A percentile compares a stretch with the other conserved stretches of the same genome.
Conservation (phyloP, 179 eudicot species). For the Pouteria campechiana region DNA sequence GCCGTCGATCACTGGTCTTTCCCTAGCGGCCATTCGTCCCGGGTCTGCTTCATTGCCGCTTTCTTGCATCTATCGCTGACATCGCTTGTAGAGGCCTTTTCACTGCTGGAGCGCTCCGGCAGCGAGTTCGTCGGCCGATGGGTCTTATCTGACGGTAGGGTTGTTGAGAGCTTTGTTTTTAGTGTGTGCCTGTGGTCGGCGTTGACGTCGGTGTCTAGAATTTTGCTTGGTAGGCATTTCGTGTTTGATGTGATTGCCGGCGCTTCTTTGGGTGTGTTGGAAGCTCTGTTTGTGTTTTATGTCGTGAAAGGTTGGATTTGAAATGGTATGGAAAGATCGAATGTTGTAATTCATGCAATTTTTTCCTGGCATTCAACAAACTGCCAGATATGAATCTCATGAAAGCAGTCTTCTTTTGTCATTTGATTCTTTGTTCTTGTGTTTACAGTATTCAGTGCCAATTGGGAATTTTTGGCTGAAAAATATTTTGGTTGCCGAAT, state of each 20-base stretch:
- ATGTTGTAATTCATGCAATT: no score
- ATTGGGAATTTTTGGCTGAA: no score
- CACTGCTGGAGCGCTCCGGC: slow-evolving; percentile 15
- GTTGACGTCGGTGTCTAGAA: slow-evolving; percentile 54
- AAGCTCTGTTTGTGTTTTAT: slow-evolving; percentile 38
- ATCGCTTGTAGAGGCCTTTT: slow-evolving; percentile 9
- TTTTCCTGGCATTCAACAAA: no score
- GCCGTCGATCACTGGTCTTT: slow-evolving; percentile 84
- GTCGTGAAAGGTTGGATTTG: no score
- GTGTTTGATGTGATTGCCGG: slow-evolving; percentile 69
- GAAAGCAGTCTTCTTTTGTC: no score
- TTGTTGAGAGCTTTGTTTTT: slow-evolving; percentile 10
- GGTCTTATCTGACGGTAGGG: slow-evolving; percentile 7
- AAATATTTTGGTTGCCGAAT: no score
- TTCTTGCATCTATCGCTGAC: slow-evolving; percentile 23
- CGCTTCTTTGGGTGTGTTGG: slow-evolving; percentile 46
- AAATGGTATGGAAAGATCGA: no score
- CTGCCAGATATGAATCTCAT: no score
- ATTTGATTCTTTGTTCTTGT: no score
- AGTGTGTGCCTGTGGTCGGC: slow-evolving; percentile 40
- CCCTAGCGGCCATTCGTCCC: slow-evolving; percentile 75
- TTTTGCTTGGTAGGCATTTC: slow-evolving; percentile 78
- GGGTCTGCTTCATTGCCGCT: slow-evolving; percentile 57
- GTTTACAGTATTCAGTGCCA: no score
- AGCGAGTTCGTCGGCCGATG: slow-evolving; percentile 18